Evolutionary conservation across 2,329 filamentous ascomycete species (phyloP).

Genomic region (Thielaviopsis populi): DNA sequence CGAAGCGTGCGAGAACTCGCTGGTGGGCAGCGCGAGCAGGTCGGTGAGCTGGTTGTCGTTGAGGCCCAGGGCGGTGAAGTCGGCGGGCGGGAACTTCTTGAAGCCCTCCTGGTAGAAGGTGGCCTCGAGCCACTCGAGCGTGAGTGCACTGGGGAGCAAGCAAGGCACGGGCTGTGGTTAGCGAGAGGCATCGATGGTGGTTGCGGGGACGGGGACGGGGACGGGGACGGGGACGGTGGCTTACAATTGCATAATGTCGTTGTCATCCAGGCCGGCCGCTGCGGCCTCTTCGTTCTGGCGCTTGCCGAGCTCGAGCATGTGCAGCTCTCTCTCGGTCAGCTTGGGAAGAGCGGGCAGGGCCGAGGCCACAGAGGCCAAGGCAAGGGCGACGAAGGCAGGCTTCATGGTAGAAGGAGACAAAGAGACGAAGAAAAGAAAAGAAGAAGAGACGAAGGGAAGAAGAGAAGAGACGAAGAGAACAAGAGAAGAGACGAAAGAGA

Average conservation of each 20-base stretch:
- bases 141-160: constrained; percentile 38
- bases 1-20: constrained; percentile 37
- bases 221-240: constrained; percentile 17
- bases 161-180: background rate
- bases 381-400: constrained; percentile 28
- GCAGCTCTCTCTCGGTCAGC: constrained; percentile 30
- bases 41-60: constrained; percentile 26
- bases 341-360: constrained; percentile 33
- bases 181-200: background rate
- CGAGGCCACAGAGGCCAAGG: constrained; percentile 31
- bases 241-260: constrained; percentile 46
- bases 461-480: background rate
- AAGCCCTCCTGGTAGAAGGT: constrained; percentile 60
- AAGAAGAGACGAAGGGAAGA: constrained; percentile 20
- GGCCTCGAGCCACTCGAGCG: constrained; percentile 59
- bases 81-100: constrained; percentile 45
- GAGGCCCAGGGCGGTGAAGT: constrained; percentile 42
- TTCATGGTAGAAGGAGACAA: constrained; percentile 26
- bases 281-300: constrained; percentile 36
- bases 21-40: constrained; percentile 45
- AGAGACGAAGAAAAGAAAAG: background rate
- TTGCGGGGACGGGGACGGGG: too few relatives aligned
- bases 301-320: constrained; percentile 33
- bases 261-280: constrained; percentile 34
- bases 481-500: background rate